Evolutionary conservation across 2,329 filamentous ascomycete genomes (phyloP).

Genomic region (Endothia cerciana): DNA sequence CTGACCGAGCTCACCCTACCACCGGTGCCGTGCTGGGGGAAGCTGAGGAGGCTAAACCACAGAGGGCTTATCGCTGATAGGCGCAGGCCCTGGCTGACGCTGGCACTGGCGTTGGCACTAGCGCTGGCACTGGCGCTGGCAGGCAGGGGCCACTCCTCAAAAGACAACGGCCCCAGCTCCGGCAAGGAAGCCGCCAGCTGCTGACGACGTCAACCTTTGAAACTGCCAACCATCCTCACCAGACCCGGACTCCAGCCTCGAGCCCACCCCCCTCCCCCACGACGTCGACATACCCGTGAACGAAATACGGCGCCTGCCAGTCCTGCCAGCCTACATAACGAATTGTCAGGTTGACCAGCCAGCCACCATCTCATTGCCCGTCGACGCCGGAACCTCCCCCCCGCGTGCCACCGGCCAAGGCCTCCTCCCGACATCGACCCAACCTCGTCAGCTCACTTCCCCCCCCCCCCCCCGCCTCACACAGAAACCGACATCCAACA

Average conservation of each 20-base stretch:
- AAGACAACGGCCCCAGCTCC: neutral
- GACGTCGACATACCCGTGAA: neutral
- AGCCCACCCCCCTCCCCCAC: neutral
- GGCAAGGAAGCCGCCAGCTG: slow-evolving; percentile 16
- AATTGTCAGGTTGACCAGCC: neutral
- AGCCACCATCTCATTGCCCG: neutral
- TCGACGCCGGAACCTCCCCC: neutral
- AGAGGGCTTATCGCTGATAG: slow-evolving; percentile 28
- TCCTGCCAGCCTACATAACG: neutral
- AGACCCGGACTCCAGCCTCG: neutral
- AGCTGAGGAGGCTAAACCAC: slow-evolving; percentile 9
- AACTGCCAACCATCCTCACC: slow-evolving; percentile 12
- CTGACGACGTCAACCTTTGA: slow-evolving; percentile 28
- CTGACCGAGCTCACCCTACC: slow-evolving; percentile 24
- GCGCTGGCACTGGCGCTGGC: slow-evolving; percentile 5
- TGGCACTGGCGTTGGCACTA: slow-evolving; percentile 14
- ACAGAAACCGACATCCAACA: slow-evolving; percentile 44
- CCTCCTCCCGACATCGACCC: neutral
- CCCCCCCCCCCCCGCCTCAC: too few relatives aligned
- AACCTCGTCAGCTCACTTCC: too few relatives aligned
- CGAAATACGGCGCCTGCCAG: neutral
- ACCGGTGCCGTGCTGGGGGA: too few relatives aligned
- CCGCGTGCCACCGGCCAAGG: neutral
- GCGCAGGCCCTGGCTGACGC: neutral
- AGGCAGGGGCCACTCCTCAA: slow-evolving; percentile 18